Conservation (phyloP, 2,329 filamentous ascomycete genomes). For the Ophiostoma triangulosporum region DNA sequence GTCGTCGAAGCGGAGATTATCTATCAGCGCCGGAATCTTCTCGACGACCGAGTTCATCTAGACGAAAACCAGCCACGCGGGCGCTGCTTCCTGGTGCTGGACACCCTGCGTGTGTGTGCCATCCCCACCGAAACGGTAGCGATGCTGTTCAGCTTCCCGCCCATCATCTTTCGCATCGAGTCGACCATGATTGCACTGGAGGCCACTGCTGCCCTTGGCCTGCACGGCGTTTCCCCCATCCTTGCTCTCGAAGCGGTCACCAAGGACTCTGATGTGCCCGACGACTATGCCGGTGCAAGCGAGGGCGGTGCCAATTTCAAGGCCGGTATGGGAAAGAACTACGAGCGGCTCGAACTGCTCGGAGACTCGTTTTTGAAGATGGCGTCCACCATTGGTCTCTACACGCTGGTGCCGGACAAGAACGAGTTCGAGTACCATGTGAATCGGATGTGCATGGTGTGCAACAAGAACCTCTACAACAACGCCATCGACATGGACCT, state of each 20-base stretch:
- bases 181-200: conserved; percentile 69
- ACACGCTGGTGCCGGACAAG: conserved; percentile 58
- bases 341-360: conserved; percentile 85
- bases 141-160: conserved; percentile 65
- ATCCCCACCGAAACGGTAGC: conserved; percentile 56
- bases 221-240: conserved; percentile 46
- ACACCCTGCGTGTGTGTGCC: conserved; percentile 63
- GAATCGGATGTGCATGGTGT: conserved; percentile 78
- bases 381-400: conserved; percentile 82
- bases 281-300: conserved; percentile 53
- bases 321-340: conserved; percentile 82
- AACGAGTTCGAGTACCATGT: conserved; percentile 84
- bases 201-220: conserved; percentile 49
- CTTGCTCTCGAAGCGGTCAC: conserved; percentile 82
- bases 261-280: conserved; percentile 77
- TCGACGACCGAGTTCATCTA: conserved; percentile 48
- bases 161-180: conserved; percentile 74
- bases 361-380: conserved; percentile 94
- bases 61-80: conserved; percentile 27
- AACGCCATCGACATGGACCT: conserved; percentile 53
- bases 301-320: conserved; percentile 63
- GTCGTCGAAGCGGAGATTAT: conserved; percentile 67
- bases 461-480: conserved; percentile 80
- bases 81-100: conserved; percentile 57
- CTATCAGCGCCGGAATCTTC: conserved; percentile 65